Evolutionary conservation across 106 monocot genomes (phyloP).

Genomic region (Xerophyta viscosa): DNA sequence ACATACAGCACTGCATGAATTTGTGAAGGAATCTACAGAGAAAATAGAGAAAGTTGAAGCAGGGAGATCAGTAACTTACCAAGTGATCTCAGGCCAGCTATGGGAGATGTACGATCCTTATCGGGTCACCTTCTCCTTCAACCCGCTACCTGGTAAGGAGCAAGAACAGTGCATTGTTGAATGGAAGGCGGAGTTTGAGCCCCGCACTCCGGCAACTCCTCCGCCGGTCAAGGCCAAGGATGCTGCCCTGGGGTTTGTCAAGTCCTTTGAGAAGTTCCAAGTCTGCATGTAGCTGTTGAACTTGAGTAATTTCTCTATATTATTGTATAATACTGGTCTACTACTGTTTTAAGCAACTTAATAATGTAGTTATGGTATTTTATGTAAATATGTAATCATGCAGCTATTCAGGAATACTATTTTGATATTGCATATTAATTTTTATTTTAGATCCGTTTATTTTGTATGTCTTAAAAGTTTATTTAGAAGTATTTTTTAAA

Average conservation of each 20-base stretch:
- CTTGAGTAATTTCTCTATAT: too few relatives aligned
- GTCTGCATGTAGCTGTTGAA: conserved; percentile 5
- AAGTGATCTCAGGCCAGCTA: conserved; percentile 37
- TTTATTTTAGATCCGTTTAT: too few relatives aligned
- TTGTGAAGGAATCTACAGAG: conserved; percentile 42
- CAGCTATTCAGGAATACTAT: too few relatives aligned
- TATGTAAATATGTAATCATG: too few relatives aligned
- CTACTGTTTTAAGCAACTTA: too few relatives aligned
- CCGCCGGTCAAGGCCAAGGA: conserved; percentile 41
- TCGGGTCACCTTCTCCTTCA: conserved; percentile 44
- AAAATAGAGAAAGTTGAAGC: conserved; percentile 45
- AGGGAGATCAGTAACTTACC: conserved; percentile 18
- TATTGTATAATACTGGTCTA: too few relatives aligned
- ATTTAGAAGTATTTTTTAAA: too few relatives aligned
- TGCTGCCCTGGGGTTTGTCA: conserved; percentile 50
- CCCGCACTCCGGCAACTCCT: conserved; percentile 15
- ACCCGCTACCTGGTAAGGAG: conserved; percentile 15
- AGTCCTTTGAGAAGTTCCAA: conserved; percentile 32
- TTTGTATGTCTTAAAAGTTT: too few relatives aligned
- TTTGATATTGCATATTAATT: too few relatives aligned
- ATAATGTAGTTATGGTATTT: too few relatives aligned
- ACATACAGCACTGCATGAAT: conserved; percentile 28
- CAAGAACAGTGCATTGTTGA: conserved; percentile 26
- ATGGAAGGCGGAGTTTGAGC: conserved; percentile 48
- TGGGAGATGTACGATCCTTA: conserved; percentile 47